Conservation (phyloP, 805 yeast species). For the Isabelozyma pseudorhagii region DNA sequence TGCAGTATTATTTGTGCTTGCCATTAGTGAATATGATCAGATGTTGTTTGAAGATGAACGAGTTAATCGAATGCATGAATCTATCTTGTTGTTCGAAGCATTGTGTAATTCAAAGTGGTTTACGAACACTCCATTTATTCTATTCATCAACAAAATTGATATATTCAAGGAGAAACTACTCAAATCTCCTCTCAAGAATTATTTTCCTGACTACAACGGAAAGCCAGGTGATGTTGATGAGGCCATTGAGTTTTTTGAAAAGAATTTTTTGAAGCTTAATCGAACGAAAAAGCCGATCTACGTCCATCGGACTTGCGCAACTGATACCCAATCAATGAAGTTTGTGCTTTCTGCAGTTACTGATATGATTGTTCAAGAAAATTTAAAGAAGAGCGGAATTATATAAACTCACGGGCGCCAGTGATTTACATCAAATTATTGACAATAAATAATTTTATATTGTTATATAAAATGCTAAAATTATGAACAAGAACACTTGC, state of each 20-base stretch:
- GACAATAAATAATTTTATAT: background rate
- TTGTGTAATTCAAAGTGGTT: slow-evolving; percentile 87
- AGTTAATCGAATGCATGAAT: slow-evolving; percentile 88
- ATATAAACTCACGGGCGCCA: slow-evolving; percentile 30
- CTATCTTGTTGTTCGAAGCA: slow-evolving; percentile 78
- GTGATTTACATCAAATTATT: background rate
- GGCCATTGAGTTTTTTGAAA: slow-evolving; percentile 70
- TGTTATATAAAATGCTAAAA: background rate
- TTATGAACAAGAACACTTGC: background rate
- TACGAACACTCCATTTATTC: slow-evolving; percentile 76
- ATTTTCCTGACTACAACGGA: slow-evolving; percentile 79
- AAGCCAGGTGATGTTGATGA: slow-evolving; percentile 57
- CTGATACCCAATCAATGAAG: slow-evolving; percentile 84
- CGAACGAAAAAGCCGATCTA: slow-evolving; percentile 73
- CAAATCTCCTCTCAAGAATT: slow-evolving; percentile 61
- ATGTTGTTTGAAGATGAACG: slow-evolving; percentile 83
- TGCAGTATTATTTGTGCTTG: slow-evolving; percentile 82
- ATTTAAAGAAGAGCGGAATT: slow-evolving; percentile 73
- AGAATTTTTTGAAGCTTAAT: slow-evolving; percentile 61
- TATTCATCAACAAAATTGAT: slow-evolving; percentile 88
- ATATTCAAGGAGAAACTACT: slow-evolving; percentile 68
- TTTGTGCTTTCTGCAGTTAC: slow-evolving; percentile 91
- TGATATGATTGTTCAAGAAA: slow-evolving; percentile 83
- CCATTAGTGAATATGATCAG: slow-evolving; percentile 91
- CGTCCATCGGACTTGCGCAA: slow-evolving; percentile 92